Evolutionary conservation across 176 grass and related monocot genomes (phyloP).

Genomic region (Ensete glaucum): DNA sequence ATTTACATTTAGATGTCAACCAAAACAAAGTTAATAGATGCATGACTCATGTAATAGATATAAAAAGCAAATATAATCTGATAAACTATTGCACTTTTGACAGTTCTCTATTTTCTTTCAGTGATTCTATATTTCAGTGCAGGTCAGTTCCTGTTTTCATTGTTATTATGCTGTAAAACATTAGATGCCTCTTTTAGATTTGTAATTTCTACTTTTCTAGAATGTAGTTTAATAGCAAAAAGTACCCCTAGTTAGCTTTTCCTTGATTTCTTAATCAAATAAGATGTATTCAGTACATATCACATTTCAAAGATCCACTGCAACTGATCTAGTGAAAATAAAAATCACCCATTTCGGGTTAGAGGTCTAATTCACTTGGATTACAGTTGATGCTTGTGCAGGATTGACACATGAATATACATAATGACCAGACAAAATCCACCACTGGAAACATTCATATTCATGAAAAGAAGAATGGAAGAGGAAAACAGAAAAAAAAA

Average conservation of each 20-base stretch:
- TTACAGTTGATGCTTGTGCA: neutral
- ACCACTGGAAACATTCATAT: neutral
- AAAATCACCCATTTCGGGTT: no score
- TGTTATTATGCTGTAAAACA: neutral
- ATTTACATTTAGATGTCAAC: neutral
- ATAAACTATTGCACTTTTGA: neutral
- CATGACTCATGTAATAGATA: neutral
- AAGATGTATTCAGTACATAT: no score
- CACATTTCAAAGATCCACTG: neutral
- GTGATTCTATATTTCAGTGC: constrained; percentile 3
- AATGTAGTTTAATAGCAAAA: neutral
- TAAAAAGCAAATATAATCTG: neutral
- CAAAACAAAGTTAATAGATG: neutral
- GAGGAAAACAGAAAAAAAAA: no score
- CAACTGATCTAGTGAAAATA: neutral
- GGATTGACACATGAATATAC: neutral
- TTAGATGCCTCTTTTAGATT: neutral
- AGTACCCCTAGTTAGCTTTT: neutral
- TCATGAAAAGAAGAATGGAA: neutral
- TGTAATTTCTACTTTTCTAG: neutral
- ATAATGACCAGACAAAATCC: neutral
- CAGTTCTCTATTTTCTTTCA: neutral
- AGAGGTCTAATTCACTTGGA: neutral
- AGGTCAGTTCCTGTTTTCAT: constrained; percentile 15
- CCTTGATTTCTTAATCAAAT: neutral